A percentile compares a stretch with the other conserved stretches of the same genome.
These are phyloP conservation scores for Piper betle DNA, from an alignment of 164 flowering plant genomes.

Conservation along the genomic window DNA sequence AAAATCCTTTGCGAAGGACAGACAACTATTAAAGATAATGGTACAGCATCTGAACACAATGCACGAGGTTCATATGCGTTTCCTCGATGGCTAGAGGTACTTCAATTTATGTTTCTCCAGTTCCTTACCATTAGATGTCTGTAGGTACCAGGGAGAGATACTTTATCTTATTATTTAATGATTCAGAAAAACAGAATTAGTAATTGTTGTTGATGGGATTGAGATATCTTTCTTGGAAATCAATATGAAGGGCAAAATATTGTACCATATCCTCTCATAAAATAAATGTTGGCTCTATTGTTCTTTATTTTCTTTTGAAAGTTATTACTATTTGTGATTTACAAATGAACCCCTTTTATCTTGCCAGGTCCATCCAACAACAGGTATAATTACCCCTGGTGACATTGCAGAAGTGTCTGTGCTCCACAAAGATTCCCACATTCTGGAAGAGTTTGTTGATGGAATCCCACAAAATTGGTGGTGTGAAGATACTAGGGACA, in stretches of 20 bases:
- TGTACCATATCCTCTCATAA: neutral
- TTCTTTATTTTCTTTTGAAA: neutral
- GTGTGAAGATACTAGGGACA: conserved; percentile 85
- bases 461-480: conserved; percentile 80
- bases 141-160: neutral
- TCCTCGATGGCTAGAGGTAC: conserved; percentile 97
- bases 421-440: conserved; percentile 53
- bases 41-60: conserved; percentile 23
- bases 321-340: neutral
- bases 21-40: conserved; percentile 42
- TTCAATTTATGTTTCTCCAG: neutral
- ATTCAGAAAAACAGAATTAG: neutral
- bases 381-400: conserved; percentile 62
- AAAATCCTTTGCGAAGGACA: conserved; percentile 61
- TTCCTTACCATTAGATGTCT: neutral
- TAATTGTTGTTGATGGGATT: neutral
- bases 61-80: conserved; percentile 73
- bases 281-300: neutral
- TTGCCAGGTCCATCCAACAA: conserved; percentile 63
- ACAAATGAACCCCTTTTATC: neutral
- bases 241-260: neutral
- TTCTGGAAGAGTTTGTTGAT: conserved; percentile 57
- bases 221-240: neutral
- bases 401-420: conserved; percentile 52
- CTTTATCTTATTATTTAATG: neutral